Evolutionary conservation across 768 basidiomycete species (phyloP).

Genomic region (Antrodiella citrinella): DNA sequence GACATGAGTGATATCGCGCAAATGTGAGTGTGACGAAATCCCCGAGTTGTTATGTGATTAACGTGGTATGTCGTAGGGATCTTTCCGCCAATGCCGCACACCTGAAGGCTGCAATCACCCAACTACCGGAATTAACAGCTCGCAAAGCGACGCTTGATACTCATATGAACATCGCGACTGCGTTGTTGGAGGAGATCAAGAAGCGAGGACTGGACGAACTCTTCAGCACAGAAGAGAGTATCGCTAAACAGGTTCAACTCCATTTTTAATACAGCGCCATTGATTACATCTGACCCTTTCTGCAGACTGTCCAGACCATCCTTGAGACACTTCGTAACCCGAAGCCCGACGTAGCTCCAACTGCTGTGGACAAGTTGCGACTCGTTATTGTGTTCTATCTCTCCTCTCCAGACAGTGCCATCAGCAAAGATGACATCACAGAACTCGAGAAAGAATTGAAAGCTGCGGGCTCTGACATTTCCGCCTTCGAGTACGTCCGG

Average conservation of each 20-base stretch:
- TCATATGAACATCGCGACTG: conserved; percentile 99
- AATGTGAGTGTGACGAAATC: conserved; percentile 56
- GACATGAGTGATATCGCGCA: conserved; percentile 94
- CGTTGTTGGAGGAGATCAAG: conserved; percentile 92
- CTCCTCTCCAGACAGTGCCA: conserved; percentile 49
- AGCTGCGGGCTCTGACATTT: conserved; percentile 68
- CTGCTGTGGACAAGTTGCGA: conserved; percentile 80
- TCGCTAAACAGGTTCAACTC: conserved; percentile 64
- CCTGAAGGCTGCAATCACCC: conserved; percentile 94
- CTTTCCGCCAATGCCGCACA: conserved; percentile 89
- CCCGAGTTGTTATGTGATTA: conserved; percentile 2
- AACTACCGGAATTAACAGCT: conserved; percentile 92
- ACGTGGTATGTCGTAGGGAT: conserved; percentile 43
- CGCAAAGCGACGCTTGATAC: conserved; percentile 95
- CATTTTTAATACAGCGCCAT: background rate
- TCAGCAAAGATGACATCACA: conserved; percentile 81
- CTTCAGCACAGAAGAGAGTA: conserved; percentile 94
- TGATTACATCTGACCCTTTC: background rate
- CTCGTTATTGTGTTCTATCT: conserved; percentile 94
- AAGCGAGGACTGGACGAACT: conserved; percentile 90
- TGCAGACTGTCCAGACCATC: conserved; percentile 66
- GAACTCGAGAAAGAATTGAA: conserved; percentile 87
- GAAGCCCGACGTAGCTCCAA: conserved; percentile 57
- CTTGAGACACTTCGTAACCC: conserved; percentile 81
- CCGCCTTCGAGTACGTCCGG: conserved; percentile 89